These are phyloP conservation scores for Penicillium herquei DNA, from an alignment of 495 filamentous ascomycete species.

Conservation along the genomic window DNA sequence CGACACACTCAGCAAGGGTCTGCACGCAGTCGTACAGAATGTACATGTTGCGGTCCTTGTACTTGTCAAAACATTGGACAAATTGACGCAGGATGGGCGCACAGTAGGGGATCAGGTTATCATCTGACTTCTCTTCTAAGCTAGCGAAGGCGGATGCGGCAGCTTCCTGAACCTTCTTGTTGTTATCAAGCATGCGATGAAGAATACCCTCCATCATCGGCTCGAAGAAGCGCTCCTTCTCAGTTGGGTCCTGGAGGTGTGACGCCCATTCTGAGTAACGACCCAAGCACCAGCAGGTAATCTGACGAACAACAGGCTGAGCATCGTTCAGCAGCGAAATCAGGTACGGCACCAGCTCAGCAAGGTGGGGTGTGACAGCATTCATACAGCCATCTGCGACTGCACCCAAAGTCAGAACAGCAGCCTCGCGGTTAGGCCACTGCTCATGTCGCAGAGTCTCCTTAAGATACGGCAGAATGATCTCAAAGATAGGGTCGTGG, in stretches of 20 bases:
- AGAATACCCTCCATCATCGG: slow-evolving; percentile 98
- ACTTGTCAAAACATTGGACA: slow-evolving; percentile 85
- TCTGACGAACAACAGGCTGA: slow-evolving; percentile 92
- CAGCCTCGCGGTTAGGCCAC: slow-evolving; percentile 92
- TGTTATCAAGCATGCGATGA: slow-evolving; percentile 88
- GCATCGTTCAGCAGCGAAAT: slow-evolving; percentile 80
- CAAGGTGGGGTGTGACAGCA: slow-evolving; percentile 85
- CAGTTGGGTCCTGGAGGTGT: slow-evolving; percentile 59
- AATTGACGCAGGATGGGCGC: slow-evolving; percentile 89
- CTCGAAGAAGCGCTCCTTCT: slow-evolving; percentile 78
- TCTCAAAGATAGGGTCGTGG: slow-evolving; percentile 80
- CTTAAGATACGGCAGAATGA: slow-evolving; percentile 88
- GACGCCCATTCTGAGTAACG: slow-evolving; percentile 94
- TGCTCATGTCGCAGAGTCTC: slow-evolving; percentile 83
- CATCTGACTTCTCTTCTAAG: slow-evolving; percentile 89
- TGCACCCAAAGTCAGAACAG: slow-evolving; percentile 90
- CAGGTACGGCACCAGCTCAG: slow-evolving; percentile 86
- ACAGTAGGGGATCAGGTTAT: slow-evolving; percentile 77
- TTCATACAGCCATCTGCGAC: slow-evolving; percentile 94
- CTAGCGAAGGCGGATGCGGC: slow-evolving; percentile 95
- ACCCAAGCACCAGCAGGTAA: slow-evolving; percentile 96
- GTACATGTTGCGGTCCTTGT: slow-evolving; percentile 99
- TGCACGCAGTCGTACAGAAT: slow-evolving; percentile 99
- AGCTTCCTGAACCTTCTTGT: slow-evolving; percentile 97
- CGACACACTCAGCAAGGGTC: slow-evolving; percentile 90